Evolutionary conservation across 2,329 filamentous ascomycete genomes (phyloP).

Genomic region (Exophiala calicioides): DNA sequence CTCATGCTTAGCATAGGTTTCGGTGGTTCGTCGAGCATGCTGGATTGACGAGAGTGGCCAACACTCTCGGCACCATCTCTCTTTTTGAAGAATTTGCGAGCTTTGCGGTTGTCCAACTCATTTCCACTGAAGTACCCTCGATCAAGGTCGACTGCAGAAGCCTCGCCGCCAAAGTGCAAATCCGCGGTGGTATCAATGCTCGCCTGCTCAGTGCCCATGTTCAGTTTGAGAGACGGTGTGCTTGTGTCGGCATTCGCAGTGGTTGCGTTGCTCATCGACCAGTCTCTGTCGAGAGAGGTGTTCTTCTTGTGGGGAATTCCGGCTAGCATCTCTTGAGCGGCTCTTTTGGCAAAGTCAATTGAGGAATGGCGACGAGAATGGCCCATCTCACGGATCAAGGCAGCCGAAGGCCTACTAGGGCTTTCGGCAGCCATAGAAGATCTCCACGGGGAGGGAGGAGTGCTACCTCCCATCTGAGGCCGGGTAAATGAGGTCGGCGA

Average conservation of each 20-base stretch:
- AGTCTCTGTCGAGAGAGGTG: conserved; percentile 60
- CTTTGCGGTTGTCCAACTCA: conserved; percentile 72
- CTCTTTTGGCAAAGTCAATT: conserved; percentile 64
- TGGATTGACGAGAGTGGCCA: conserved; percentile 68
- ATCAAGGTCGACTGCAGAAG: conserved; percentile 64
- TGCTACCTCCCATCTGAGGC: conserved; percentile 36
- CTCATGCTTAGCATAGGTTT: conserved; percentile 66
- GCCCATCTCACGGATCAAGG: conserved; percentile 77
- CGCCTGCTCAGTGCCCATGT: conserved; percentile 32
- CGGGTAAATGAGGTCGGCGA: conserved; percentile 28
- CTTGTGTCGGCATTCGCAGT: conserved; percentile 36
- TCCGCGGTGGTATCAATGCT: conserved; percentile 27
- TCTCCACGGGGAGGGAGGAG: conserved; percentile 47
- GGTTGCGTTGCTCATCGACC: conserved; percentile 53
- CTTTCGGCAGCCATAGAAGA: conserved; percentile 45
- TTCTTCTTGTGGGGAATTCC: conserved; percentile 53
- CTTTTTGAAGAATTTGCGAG: conserved; percentile 77
- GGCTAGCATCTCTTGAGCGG: conserved; percentile 29
- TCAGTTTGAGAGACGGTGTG: conserved; percentile 21
- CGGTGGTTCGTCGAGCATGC: conserved; percentile 73
- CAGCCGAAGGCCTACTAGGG: conserved; percentile 67
- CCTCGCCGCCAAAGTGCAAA: conserved; percentile 36
- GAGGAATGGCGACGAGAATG: conserved; percentile 87
- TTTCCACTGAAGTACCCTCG: conserved; percentile 91
- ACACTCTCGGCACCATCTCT: conserved; percentile 50